Base-by-base conservation (phyloP, 768 basidiomycete species). In the Tylopilus sp. region DNA sequence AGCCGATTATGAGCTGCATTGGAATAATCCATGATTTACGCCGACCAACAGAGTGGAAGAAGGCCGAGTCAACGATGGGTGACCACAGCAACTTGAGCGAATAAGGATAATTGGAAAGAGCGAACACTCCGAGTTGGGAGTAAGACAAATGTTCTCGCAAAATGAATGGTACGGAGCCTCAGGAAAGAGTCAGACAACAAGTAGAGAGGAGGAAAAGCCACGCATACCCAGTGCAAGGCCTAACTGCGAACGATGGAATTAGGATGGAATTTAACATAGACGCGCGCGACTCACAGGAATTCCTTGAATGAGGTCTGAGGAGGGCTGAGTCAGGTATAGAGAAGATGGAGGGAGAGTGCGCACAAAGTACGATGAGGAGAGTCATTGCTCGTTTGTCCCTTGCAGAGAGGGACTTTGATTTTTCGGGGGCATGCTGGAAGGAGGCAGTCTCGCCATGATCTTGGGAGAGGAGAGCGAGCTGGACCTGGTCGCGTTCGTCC, bases 11-110 rank as follows among this genome's bases (percentile, higher is more conserved):
- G 28, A 85, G 67, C 68, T 99, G 97, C 79, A 99, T 97, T 40
- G 97, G 97, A 55, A 98, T 86, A 59, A 99, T 98, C 97, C 97
- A 99, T 55, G 91, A 94, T 70, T 98, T 99, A 57, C 97, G 79
- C 44, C 97, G 85, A n/a, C 97, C 97, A 55, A 95, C 58, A 38
- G 82, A 85, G 33, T 82, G 72, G 61, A 87, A 75, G 69, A 88
- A 99, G 57, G 88, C 75, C 2, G 95, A 90, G 65, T 99, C 97
- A 48, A 99, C 92, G 55, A 99, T 87, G 46, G 97, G 97, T 7
- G 93, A 95, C 95, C 95, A 98, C 57, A 98, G 69, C 54, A 99
- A 71, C 73, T 99, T 99, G 62, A 99, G 82, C 20, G 93, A 97
- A 74, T 98, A 99, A 5, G 93, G 93, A 71, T 95, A 95, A 62